Percentiles rank a stretch among this genome's conserved stretches.
Evolutionary conservation across 768 basidiomycete genomes (phyloP).

Genomic region (Amanita subjunquillea): DNA sequence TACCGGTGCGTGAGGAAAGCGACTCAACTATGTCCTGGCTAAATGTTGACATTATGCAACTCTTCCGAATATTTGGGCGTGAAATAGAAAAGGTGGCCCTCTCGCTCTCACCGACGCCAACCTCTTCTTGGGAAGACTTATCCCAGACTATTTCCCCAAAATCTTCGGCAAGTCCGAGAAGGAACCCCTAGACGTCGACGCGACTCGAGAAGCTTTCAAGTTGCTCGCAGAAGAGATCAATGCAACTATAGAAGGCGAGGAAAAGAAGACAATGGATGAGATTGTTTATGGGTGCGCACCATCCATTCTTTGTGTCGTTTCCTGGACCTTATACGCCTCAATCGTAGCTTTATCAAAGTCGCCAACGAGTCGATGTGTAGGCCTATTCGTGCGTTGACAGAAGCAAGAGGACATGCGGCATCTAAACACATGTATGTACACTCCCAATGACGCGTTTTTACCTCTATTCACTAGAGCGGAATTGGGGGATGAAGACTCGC

Average conservation of each 20-base stretch:
- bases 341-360: slow-evolving; percentile 80
- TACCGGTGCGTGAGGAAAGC: slow-evolving; percentile 51
- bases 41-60: not conserved
- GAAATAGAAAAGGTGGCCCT: slow-evolving; percentile 74
- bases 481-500: slow-evolving; percentile 44
- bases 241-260: slow-evolving; percentile 26
- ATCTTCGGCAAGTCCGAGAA: slow-evolving; percentile 89
- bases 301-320: not conserved
- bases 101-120: slow-evolving; percentile 92
- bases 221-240: slow-evolving; percentile 64
- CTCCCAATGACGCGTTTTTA: not conserved
- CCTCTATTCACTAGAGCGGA: slow-evolving; percentile 2
- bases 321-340: too few species aligned
- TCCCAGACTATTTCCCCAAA: slow-evolving; percentile 89
- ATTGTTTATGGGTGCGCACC: slow-evolving; percentile 72
- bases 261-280: slow-evolving; percentile 63
- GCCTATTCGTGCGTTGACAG: slow-evolving; percentile 85
- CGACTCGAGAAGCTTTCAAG: slow-evolving; percentile 60
- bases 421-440: slow-evolving; percentile 53
- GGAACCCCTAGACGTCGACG: slow-evolving; percentile 71
- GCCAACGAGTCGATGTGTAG: slow-evolving; percentile 96
- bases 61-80: not conserved
- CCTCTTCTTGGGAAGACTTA: slow-evolving; percentile 75
- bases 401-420: slow-evolving; percentile 80
- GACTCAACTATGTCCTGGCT: too few species aligned